phyloP scores from a whole-genome alignment of 768 basidiomycete genomes.

The Candolleomyces efflorescens region DNA sequence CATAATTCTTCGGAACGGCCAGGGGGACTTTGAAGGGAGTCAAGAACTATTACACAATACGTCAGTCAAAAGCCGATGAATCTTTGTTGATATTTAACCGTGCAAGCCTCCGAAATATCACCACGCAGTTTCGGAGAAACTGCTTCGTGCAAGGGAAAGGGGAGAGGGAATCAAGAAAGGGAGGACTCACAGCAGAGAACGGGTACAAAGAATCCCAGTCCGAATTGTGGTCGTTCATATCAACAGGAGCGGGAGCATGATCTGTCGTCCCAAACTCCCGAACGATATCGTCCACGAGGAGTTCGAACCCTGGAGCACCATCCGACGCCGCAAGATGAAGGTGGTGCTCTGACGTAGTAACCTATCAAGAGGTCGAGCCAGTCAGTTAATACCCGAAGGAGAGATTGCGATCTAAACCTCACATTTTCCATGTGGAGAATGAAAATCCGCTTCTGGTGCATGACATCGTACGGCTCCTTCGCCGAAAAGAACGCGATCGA shows the following conservation, averaged over 20 bases:
- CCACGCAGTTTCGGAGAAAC: not conserved
- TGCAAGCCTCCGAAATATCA: not conserved
- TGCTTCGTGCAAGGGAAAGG: not conserved
- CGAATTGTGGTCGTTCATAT: slow-evolving; percentile 71
- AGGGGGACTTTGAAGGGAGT: slow-evolving; percentile 78
- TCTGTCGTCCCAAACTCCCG: slow-evolving; percentile 49
- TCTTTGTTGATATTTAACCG: too few species aligned
- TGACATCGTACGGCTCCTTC: slow-evolving; percentile 65
- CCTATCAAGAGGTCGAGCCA: slow-evolving; percentile 31
- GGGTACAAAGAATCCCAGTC: slow-evolving; percentile 91
- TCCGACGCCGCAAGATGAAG: slow-evolving; percentile 83
- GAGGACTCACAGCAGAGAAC: slow-evolving; percentile 59
- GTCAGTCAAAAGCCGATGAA: not conserved
- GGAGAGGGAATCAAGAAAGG: not conserved
- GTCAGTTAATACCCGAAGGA: not conserved
- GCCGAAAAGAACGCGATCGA: slow-evolving; percentile 59
- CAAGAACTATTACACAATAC: slow-evolving; percentile 68
- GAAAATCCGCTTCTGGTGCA: slow-evolving; percentile 87
- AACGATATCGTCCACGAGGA: slow-evolving; percentile 59
- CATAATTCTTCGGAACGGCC: slow-evolving; percentile 42
- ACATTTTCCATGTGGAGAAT: slow-evolving; percentile 86
- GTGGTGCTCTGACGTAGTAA: slow-evolving; percentile 66
- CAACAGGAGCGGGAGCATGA: slow-evolving; percentile 37
- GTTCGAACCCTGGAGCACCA: slow-evolving; percentile 69
- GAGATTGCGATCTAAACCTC: slow-evolving; percentile 19